phyloP scores from a whole-genome alignment of 2,329 filamentous ascomycete genomes.

The Monosporascus sp. region DNA sequence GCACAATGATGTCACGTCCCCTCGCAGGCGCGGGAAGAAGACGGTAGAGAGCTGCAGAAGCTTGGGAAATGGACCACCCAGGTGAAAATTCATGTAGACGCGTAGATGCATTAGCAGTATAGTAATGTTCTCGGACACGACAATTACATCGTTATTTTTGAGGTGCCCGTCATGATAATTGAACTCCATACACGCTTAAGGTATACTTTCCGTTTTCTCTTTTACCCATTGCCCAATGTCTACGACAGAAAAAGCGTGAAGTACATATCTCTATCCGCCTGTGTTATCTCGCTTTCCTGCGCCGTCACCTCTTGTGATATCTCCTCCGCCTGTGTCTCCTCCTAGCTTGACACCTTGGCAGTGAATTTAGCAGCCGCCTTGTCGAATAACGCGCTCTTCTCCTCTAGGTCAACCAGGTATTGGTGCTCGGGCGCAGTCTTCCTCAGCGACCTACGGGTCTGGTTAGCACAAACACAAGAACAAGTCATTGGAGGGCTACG shows the following conservation, averaged over 20 bases:
- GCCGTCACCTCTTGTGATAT: neutral
- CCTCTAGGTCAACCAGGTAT: constrained; percentile 68
- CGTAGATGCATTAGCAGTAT: neutral
- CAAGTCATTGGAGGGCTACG: constrained; percentile 28
- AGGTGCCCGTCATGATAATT: neutral
- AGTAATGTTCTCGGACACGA: neutral
- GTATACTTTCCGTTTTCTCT: neutral
- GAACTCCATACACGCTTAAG: neutral
- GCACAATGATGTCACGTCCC: neutral
- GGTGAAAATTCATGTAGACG: neutral
- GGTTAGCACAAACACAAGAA: neutral
- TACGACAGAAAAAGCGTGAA: neutral
- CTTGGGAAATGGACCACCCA: neutral
- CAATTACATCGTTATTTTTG: neutral
- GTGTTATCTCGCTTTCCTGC: neutral
- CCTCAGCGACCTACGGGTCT: constrained; percentile 45
- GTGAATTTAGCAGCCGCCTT: constrained; percentile 81
- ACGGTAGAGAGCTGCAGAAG: neutral
- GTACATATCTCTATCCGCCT: neutral
- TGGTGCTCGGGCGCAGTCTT: constrained; percentile 62
- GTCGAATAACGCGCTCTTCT: constrained; percentile 86
- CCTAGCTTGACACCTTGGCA: constrained; percentile 66
- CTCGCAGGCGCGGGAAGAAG: neutral
- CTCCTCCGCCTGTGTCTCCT: neutral
- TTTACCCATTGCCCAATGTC: neutral